These are phyloP conservation scores for Acrocalymma vagum DNA, from an alignment of 2,329 filamentous ascomycete species.

Conservation along the genomic window DNA sequence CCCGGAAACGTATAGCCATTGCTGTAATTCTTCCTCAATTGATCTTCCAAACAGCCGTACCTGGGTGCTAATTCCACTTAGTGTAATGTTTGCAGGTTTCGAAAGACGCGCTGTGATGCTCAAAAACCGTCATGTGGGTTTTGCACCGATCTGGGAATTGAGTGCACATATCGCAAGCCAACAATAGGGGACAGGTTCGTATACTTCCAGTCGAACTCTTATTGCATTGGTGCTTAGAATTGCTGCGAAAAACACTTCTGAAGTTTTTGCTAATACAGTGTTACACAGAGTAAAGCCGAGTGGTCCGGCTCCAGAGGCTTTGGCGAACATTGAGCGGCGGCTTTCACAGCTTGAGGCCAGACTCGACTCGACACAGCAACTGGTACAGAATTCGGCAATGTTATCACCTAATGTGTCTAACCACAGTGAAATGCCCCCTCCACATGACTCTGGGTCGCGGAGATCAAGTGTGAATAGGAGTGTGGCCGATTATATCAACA, in stretches of 20 bases:
- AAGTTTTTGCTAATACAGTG: not conserved
- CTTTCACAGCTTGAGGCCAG: slow-evolving; percentile 32
- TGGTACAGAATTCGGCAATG: slow-evolving; percentile 21
- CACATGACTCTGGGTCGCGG: slow-evolving; percentile 15
- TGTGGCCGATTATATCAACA: slow-evolving; percentile 20
- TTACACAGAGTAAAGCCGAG: slow-evolving; percentile 17
- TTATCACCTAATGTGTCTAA: slow-evolving; percentile 24
- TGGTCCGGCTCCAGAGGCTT: slow-evolving; percentile 22
- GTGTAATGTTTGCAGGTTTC: slow-evolving; percentile 39
- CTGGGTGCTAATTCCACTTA: slow-evolving; percentile 15
- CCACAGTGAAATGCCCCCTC: slow-evolving; percentile 18
- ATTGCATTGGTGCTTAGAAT: not conserved
- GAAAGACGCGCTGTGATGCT: slow-evolving; percentile 38
- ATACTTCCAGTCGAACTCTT: not conserved
- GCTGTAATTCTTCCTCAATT: slow-evolving; percentile 20
- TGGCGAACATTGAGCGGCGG: slow-evolving; percentile 30
- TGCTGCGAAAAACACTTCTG: no score
- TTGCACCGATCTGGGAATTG: slow-evolving; percentile 36
- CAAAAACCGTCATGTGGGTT: slow-evolving; percentile 35
- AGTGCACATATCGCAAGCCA: slow-evolving; percentile 37
- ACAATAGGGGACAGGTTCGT: slow-evolving; percentile 29
- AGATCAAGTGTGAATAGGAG: slow-evolving; percentile 26
- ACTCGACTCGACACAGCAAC: slow-evolving; percentile 27
- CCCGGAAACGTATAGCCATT: slow-evolving; percentile 34
- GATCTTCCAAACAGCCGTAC: not conserved